Evolutionary conservation across 495 filamentous ascomycete genomes (phyloP), one percentile per base, ranked within the genome.

Genomic region (Penicillium paxilli): DNA sequence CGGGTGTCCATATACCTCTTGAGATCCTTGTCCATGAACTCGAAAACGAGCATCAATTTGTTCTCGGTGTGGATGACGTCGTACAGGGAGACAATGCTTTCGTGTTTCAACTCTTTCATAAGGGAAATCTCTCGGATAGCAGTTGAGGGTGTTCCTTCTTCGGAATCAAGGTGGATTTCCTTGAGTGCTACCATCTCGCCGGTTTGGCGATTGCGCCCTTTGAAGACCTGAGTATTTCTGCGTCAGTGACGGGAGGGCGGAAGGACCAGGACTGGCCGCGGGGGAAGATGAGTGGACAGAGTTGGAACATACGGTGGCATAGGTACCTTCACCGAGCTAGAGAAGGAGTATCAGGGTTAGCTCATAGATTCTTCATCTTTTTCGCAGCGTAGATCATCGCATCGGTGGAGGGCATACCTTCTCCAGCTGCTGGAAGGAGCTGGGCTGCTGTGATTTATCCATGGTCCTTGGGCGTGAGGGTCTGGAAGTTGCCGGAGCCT

Each of bases 1-100:
- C 89, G 83, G 16, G 85, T 86, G 62, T 99, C 94, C 94, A 99
- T 99, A 74, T 96, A 98, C 68, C 93, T 94, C 80, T 99, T 99
- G n/a, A 99, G 77, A 64, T 99, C 94, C 61, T 92, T 86, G 71
- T 99, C 94, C 87, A 99, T 96, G 70, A 87, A 97, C 71, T 99
- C 94, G 59, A 97, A 96, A 12, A 99, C 94, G 32, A 99, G 88
- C 91, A 98, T 98, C 38, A 99, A 83, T 69, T 99, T 99, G 77
- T 98, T 96, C 73, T 99, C 94, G 50, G 94, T 98, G 68, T 99
- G 94, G 62, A 99, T 97, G 26, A 99, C 96, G 76, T 99, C 95
- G 78, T 98, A 88, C 1, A 99, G 87, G 44, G 89, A 92, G 51
- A 99, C 93, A 54, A 98, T 97, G 68, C 96, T 96, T 63, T 96